Base-by-base conservation (phyloP, 495 filamentous ascomycete species). In the Venustampulla echinocandica region DNA sequence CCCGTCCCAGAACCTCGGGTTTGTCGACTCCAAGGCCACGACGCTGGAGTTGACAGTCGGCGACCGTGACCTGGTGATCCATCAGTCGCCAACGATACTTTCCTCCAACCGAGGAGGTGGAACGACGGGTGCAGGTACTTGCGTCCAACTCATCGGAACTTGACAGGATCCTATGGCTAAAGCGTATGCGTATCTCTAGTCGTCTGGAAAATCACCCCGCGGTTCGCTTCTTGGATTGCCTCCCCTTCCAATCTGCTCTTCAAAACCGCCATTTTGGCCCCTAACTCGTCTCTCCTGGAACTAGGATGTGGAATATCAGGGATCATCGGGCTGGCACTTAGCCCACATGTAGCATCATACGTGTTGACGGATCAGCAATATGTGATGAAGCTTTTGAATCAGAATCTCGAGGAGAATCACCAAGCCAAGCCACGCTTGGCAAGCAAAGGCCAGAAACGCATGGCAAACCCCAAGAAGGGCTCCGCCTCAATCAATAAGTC, bases 361-460 rank as follows among this genome's bases (percentile, higher is more conserved):
- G 66, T 94, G 32, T 78, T 89, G 27, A 95, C 89, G 4, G 92
- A 98, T 61, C 90, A 96, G 57, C 70, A 79, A 40, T 96, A 96
- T 61, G 85, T 93, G 0, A 67, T 81, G 20, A 81, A 77, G 47
- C 66, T 89, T 0, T 68, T 93, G 20, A 74, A 78, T 47, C 73
- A 79, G 56, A 98, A 98, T 57, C 60, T 98, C 1, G 58, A 69
- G 3, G 75, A 76, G 23, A 96, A 95, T 55, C 44, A 17, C 3
- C 38, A 25, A 19, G 44, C 46, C 15, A 20, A 9, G 10, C 40
- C 20, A 4, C 11, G 30, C 6, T 42, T 52, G 2, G 22, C 44
- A 7, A 44, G 33, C 28, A 61, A 58, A 34, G 30, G 59, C 34
- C 53, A 61, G 28, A 51, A 56, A 17, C 58, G 60, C 42, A 54